Conservation (phyloP, 257 asterid genomes). For the Nicotiana otophora region DNA sequence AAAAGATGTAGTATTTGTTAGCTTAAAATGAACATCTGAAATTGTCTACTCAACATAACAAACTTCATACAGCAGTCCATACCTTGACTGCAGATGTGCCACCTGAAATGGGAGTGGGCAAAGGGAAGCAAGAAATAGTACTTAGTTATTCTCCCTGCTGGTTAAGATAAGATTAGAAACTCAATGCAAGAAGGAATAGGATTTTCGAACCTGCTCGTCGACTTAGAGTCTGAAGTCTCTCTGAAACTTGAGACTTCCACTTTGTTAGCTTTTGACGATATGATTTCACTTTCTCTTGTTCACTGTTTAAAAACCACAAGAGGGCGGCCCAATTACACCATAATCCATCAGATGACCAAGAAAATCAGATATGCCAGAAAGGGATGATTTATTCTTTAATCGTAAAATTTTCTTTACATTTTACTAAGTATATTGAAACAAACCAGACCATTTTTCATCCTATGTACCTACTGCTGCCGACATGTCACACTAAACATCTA, state of each 20-base stretch:
- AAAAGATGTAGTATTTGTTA: neutral
- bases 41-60: neutral
- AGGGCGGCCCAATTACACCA: constrained; percentile 6
- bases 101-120: constrained; percentile 31
- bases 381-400: neutral
- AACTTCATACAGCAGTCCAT: constrained; percentile 47
- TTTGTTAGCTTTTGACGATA: constrained; percentile 67
- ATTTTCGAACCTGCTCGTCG: constrained; percentile 59
- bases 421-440: neutral
- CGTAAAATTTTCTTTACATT: neutral
- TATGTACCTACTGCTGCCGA: neutral
- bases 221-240: constrained; percentile 62
- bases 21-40: neutral
- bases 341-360: constrained; percentile 2
- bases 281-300: constrained; percentile 85
- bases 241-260: constrained; percentile 88
- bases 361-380: neutral
- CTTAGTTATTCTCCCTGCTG: neutral
- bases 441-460: neutral
- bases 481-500: neutral
- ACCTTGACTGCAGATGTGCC: constrained; percentile 71
- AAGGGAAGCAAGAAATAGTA: neutral
- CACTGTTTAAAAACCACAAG: constrained; percentile 44
- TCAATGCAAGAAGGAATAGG: neutral
- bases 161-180: neutral